Evolutionary conservation across 352 stramenopile genomes (phyloP), one percentile per base, ranked within the genome.

Genomic region (Phytopythium delawarense): DNA sequence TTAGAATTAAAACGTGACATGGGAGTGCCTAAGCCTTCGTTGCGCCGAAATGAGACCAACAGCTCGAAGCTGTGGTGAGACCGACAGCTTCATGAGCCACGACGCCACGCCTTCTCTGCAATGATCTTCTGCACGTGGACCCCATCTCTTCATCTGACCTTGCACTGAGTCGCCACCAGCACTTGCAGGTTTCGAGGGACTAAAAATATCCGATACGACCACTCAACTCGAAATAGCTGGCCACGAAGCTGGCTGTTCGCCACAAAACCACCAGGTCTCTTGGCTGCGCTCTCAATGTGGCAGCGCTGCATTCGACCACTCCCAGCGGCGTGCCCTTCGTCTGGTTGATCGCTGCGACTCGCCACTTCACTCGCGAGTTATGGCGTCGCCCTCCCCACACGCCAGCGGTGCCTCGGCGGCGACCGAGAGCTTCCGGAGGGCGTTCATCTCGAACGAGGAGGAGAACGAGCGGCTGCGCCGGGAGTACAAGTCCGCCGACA

Each of bases 381-480:
- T 53, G 48, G 48, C 48, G 35, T 13, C 52, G 12, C 37, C 49
- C 3, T 55, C 49, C 8, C 49, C 49, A 9, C 25, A 35, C 21
- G 23, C 48, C 7, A 63, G 45, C 37, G 28, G 34, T 21, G 70
- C 70, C 63, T 32, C 63, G 30, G 37, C 40, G 20, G 46, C 45
- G 32, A 61, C 67, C 30, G 70, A 65, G 12, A 74, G 58, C 35
- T 87, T 88, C 60, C 81, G 81, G 48, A 71, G 72, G 28, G 54
- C 88, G 20, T 74, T 75, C 32, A 58, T 91, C 42, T 88, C 86
- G 40, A 80, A 87, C 55, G 82, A 89, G 40, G 60, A 40, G 6
- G 79, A 91, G 66, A 91, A 91, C 63, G 76, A 81, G 9, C 62
- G 63, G 3, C 64, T 91, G 35, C 75, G 75, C 20, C 63, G 64